Evolutionary conservation across 208 protist genomes (phyloP).

Genomic region (Naegleria lovaniensis): DNA sequence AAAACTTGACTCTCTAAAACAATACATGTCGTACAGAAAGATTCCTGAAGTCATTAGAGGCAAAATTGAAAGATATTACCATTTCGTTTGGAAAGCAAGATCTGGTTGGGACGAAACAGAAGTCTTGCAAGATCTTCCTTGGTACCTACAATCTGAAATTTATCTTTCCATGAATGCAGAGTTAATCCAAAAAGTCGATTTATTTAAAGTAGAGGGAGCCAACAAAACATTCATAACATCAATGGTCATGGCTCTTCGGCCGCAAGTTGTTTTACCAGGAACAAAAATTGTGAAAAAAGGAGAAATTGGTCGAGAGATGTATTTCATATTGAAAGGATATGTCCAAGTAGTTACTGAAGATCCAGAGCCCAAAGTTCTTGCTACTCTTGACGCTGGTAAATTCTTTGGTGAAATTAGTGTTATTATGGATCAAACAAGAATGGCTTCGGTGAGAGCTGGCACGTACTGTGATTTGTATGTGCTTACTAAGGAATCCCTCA

Average conservation of each 20-base stretch:
- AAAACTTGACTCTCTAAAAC: constrained; percentile 28
- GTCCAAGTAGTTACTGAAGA: constrained; percentile 31
- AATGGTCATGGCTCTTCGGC: constrained; percentile 31
- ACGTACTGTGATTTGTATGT: constrained; percentile 29
- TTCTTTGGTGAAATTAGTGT: constrained; percentile 31
- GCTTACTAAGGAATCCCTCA: background rate
- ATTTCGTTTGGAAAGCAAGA: constrained; percentile 38
- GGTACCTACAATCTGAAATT: constrained; percentile 35
- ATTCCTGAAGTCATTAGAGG: constrained; percentile 12
- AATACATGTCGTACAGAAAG: constrained; percentile 36
- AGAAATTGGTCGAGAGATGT: constrained; percentile 31
- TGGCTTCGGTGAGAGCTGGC: constrained; percentile 5
- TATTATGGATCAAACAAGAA: constrained; percentile 26
- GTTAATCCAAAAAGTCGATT: constrained; percentile 21
- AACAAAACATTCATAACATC: constrained; percentile 34
- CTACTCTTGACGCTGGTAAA: constrained; percentile 1
- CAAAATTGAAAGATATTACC: constrained; percentile 33
- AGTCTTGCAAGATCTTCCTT: constrained; percentile 34
- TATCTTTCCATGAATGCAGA: constrained; percentile 23
- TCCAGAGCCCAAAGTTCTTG: constrained; percentile 19
- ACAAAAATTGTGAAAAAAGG: constrained; percentile 23
- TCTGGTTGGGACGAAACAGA: constrained; percentile 36
- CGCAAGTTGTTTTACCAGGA: constrained; percentile 29
- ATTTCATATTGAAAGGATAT: constrained; percentile 26
- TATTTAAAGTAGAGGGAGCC: constrained; percentile 27